These are phyloP conservation scores for Fusarium irregulare DNA, from an alignment of 2,329 filamentous ascomycete species.

Conservation along the genomic window DNA sequence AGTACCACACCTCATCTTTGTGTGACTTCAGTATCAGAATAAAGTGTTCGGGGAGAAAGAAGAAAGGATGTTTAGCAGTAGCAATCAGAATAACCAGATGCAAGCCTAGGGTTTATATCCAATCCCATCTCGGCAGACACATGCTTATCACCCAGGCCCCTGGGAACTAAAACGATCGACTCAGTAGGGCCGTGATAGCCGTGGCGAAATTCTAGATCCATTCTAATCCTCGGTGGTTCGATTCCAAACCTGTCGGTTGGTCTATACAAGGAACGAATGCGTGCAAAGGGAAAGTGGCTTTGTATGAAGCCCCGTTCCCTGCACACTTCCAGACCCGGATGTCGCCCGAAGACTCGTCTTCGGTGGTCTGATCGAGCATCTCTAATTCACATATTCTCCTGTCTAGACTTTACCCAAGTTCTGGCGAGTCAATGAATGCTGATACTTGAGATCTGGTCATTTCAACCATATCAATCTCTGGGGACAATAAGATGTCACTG, in stretches of 20 bases:
- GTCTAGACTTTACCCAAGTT: not conserved
- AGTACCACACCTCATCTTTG: not conserved
- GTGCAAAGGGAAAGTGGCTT: not conserved
- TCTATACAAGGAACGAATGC: not conserved
- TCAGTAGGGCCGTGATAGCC: not conserved
- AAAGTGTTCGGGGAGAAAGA: too few relatives aligned
- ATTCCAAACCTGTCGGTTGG: not conserved
- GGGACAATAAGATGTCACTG: not conserved
- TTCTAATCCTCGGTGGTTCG: not conserved
- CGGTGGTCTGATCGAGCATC: not conserved
- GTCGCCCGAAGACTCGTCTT: not conserved
- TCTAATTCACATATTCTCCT: not conserved
- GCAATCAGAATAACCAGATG: too few relatives aligned
- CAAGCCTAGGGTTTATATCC: not conserved
- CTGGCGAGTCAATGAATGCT: not conserved
- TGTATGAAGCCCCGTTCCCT: not conserved
- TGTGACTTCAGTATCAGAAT: too few relatives aligned
- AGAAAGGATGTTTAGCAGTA: too few relatives aligned
- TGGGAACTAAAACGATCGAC: not conserved
- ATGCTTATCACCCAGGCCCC: not conserved
- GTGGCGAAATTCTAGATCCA: not conserved
- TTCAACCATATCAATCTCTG: not conserved
- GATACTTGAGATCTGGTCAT: not conserved
- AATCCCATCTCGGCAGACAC: not conserved
- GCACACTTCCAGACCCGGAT: not conserved